A percentile compares a stretch with the other conserved stretches of the same genome.
Conservation (phyloP, 2,329 filamentous ascomycete species). For the Aspergillus hortae region DNA sequence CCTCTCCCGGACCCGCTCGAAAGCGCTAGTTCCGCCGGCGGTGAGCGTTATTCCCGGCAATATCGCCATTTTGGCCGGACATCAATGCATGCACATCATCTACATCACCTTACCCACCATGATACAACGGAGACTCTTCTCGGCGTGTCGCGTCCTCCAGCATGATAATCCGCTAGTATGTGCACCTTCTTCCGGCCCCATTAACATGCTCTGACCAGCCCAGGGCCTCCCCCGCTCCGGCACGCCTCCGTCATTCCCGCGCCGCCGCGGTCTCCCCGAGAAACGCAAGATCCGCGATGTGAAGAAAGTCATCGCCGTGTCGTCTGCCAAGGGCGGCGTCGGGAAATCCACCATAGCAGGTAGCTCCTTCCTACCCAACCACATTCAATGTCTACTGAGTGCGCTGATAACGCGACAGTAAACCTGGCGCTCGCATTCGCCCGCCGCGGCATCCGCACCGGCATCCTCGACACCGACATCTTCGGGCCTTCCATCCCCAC, state of each 20-base stretch:
- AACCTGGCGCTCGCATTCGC: conserved; percentile 89
- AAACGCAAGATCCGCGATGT: conserved; percentile 79
- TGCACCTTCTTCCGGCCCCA: not conserved
- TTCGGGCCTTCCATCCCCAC: conserved; percentile 95
- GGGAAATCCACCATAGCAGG: conserved; percentile 92
- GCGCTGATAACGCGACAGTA: conserved; percentile 30
- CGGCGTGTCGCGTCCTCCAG: conserved; percentile 50
- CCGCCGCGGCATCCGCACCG: conserved; percentile 72
- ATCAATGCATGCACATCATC: not conserved
- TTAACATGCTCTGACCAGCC: not conserved
- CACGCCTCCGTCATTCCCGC: conserved; percentile 62
- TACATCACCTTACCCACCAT: conserved; percentile 3
- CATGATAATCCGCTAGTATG: conserved; percentile 87
- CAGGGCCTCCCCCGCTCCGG: conserved; percentile 83
- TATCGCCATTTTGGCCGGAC: conserved; percentile 7
- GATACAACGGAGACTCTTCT: conserved; percentile 49
- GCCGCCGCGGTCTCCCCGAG: conserved; percentile 76
- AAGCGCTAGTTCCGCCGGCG: conserved; percentile 11
- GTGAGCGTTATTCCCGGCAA: conserved; percentile 19
- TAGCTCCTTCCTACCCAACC: conserved; percentile 30
- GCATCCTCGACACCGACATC: conserved; percentile 92
- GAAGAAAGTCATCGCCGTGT: conserved; percentile 90
- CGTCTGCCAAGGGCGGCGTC: conserved; percentile 95
- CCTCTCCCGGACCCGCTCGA: not conserved
- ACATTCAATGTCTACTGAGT: not conserved